phyloP scores from a whole-genome alignment of 1,139 yeast genomes.

The Diutina neorugosa region DNA sequence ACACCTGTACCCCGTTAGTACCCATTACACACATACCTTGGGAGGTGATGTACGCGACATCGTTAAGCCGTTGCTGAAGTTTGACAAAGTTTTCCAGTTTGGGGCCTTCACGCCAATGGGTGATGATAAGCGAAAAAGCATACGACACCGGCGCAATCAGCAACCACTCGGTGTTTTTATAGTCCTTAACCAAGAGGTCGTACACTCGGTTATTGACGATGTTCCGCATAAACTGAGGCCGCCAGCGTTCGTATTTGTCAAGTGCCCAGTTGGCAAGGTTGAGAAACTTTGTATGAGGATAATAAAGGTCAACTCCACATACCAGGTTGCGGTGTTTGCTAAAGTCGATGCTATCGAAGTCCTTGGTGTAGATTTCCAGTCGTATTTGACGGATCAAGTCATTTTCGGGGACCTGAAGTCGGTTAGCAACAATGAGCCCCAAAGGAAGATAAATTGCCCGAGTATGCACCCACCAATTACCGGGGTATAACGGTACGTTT shows the following conservation, averaged over 20 bases:
- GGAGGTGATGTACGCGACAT: conserved; percentile 72
- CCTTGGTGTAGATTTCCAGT: conserved; percentile 57
- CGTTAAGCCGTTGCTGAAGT: conserved; percentile 54
- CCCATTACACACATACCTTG: conserved; percentile 94
- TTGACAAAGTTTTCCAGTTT: conserved; percentile 49
- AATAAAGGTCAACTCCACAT: conserved; percentile 85
- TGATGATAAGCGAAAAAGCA: conserved; percentile 71
- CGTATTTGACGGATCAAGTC: conserved; percentile 56
- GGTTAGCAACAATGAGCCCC: conserved; percentile 62
- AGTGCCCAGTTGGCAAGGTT: conserved; percentile 51
- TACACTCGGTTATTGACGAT: conserved; percentile 42
- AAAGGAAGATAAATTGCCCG: conserved; percentile 84
- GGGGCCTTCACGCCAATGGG: conserved; percentile 55
- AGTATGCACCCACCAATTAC: conserved; percentile 98
- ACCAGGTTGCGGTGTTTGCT: conserved; percentile 64
- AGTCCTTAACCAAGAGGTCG: conserved; percentile 61
- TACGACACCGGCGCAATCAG: conserved; percentile 93
- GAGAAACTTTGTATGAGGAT: conserved; percentile 71
- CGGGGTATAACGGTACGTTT: conserved; percentile 76
- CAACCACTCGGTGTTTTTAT: conserved; percentile 64
- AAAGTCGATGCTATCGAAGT: conserved; percentile 61
- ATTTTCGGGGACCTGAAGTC: conserved; percentile 45
- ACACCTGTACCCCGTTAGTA: conserved; percentile 93
- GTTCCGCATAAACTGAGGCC: conserved; percentile 65
- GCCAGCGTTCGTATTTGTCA: conserved; percentile 52